Evolutionary conservation across 2,329 filamentous ascomycete species (phyloP), one percentile per base, ranked within the genome.

Genomic region (Colletotrichum sp.): DNA sequence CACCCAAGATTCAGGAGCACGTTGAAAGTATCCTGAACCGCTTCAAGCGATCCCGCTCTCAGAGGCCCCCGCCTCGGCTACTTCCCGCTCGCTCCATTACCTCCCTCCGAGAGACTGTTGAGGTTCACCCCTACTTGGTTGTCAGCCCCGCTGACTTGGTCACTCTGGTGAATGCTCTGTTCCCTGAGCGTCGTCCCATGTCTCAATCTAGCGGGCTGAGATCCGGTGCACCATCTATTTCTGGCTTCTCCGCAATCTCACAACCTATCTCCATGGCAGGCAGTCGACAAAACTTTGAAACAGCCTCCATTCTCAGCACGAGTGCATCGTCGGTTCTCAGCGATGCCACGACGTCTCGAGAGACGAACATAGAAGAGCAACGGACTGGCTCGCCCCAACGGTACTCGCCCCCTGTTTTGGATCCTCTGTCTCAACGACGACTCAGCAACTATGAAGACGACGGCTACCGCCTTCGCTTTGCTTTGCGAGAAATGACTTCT

Each of bases 141-240:
- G 86, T 98, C 78, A 95, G 94, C 81, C 92, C 95, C 44, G 91
- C 94, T 55, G 96, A 98, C 83, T 87, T 98, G 78, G 88, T 94
- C 44, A 96, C 95, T 4, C 86, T 98, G 80, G 91, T 98, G 78
- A 95, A 97, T 83, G 93, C 94, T 13, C 90, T 98, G 16, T 98
- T 96, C 81, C 96, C 96, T 1, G 93, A 95, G 80, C 89, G 90
- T 70, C 88, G 93, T 55, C 92, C 94, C 3, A 88, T 89, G 44
- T 95, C 93, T 72, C 89, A 91, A 49, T 93, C 87, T 78, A 92
- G 87, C 84, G 93, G 86, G 82, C 89, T 91, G 84, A 90, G 87
- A 85, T 96, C 89, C 80, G 94, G 88, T 81, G 94, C 89, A 65
- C 95, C 87, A 84, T 95, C 89, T 77, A 90, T 89, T 81, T 95